Base-by-base conservation (phyloP, 192 early-diverging fungal species). In the Rhizoclosmatium sp. region DNA sequence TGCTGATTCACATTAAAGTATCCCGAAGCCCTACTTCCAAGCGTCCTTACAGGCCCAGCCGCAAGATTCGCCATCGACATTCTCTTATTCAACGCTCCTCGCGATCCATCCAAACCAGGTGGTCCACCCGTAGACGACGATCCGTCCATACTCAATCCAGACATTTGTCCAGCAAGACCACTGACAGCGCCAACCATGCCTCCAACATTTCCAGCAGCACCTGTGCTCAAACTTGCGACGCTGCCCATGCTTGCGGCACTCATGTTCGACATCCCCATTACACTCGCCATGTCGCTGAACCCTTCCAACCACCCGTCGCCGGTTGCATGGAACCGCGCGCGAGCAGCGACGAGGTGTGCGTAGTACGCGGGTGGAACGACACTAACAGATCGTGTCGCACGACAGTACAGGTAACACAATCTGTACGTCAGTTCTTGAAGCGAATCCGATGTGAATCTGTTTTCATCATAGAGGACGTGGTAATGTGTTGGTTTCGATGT, bases 401-500 rank as follows among this genome's bases (percentile, higher is more conserved):
- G 89, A 47, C 93, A 93, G 83, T 95, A 99, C 47, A 95, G 85
- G 79, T 95, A 97, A 79, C 96, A 98, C 47, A 98, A 85, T 4
- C 92, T 85, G 85, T 95, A 97, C 0, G 95, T 96, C 23, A 99
- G 85, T 69, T 93, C 87, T 77, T 97, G 95, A 42, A 99, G 82
- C 48, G 88, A 85, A 73, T 99, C 94, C 4, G 92, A 76, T 0
- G 87, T 87, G 64, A 96, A 96, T 7, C 87, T 83, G 81, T 95
- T 93, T 49, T 98, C 96, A 69, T 99, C 94, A 71, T 92, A 86
- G 48, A 99, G 81, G 16, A 97, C 95, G 64, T 93, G 91, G 89
- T 99, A 99, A 79, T 94, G 94, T 0, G 93, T 93, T 1, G 96
- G 96, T 44, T 95, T 93, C 14, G 95, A 95, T 1, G 96, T 97